Conservation (phyloP, 2,329 filamentous ascomycete genomes). For the Calonectria ilicicola region DNA sequence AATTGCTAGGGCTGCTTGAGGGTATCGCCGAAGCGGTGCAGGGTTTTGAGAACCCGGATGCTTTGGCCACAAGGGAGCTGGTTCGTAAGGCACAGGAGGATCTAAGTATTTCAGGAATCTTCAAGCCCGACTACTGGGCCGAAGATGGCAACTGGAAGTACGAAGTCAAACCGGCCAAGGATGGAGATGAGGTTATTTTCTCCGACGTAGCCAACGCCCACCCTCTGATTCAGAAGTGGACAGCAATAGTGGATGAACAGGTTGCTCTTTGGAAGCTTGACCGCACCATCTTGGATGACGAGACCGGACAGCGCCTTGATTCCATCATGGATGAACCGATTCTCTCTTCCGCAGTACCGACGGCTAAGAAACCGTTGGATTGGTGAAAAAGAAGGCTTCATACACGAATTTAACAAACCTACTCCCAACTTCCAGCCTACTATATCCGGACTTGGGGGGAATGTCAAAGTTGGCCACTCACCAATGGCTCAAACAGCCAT, state of each 20-base stretch:
- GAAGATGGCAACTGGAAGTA: conserved; percentile 80
- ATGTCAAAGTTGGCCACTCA: neutral
- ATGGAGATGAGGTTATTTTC: conserved; percentile 63
- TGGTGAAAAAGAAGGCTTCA: conserved; percentile 46
- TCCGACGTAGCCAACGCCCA: conserved; percentile 74
- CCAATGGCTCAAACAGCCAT: neutral
- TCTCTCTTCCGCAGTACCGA: conserved; percentile 35
- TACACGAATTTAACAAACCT: neutral
- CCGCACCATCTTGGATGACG: conserved; percentile 47
- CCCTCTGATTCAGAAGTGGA: conserved; percentile 76
- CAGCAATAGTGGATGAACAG: conserved; percentile 48
- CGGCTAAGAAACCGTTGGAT: conserved; percentile 50
- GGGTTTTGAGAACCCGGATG: conserved; percentile 39
- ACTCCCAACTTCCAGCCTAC: too few species aligned
- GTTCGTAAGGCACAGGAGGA: conserved; percentile 67
- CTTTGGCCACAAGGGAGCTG: conserved; percentile 45
- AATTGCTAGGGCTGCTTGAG: conserved; percentile 81
- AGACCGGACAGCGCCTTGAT: conserved; percentile 45
- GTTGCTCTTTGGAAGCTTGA: conserved; percentile 50
- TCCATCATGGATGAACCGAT: conserved; percentile 43
- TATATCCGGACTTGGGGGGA: neutral
- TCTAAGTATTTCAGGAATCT: conserved; percentile 71
- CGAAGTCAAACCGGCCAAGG: conserved; percentile 56
- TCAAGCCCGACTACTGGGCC: conserved; percentile 75
- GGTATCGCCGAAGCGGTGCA: conserved; percentile 69